Conservation (phyloP, 768 basidiomycete genomes). For the Suillus plorans region DNA sequence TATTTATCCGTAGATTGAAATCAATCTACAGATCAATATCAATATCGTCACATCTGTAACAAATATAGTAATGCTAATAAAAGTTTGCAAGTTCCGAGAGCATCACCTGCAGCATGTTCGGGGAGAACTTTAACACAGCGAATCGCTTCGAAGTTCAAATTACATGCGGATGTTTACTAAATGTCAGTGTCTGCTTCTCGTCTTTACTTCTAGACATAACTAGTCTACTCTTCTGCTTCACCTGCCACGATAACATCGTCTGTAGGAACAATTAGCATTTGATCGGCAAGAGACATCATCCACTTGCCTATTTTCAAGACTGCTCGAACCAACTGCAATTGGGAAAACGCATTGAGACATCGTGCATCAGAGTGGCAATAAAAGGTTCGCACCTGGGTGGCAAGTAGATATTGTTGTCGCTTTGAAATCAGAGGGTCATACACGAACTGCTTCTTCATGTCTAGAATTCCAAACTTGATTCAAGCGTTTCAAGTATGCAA, state of each 20-base stretch:
- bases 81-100: background rate
- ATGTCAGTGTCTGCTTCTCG: slow-evolving; percentile 13
- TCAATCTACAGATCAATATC: too few species aligned
- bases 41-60: background rate
- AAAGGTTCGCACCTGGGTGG: slow-evolving; percentile 74
- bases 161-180: slow-evolving; percentile 22
- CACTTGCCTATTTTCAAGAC: slow-evolving; percentile 82
- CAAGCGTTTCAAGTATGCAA: background rate
- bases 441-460: slow-evolving; percentile 97
- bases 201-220: slow-evolving; percentile 17
- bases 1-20: background rate
- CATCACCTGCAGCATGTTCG: background rate
- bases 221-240: slow-evolving; percentile 61
- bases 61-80: background rate
- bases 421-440: slow-evolving; percentile 98
- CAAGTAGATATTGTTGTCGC: slow-evolving; percentile 93
- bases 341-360: slow-evolving; percentile 8
- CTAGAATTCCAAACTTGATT: slow-evolving; percentile 38
- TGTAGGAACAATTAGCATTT: slow-evolving; percentile 27
- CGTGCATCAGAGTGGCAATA: background rate
- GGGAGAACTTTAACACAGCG: background rate
- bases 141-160: slow-evolving; percentile 17
- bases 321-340: slow-evolving; percentile 69
- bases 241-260: slow-evolving; percentile 81
- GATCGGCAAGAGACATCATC: background rate